Percentiles rank a stretch among this genome's conserved stretches.
These are phyloP conservation scores for Middelhovenomyces tepae DNA, from an alignment of 805 yeast species.

Conservation along the genomic window DNA sequence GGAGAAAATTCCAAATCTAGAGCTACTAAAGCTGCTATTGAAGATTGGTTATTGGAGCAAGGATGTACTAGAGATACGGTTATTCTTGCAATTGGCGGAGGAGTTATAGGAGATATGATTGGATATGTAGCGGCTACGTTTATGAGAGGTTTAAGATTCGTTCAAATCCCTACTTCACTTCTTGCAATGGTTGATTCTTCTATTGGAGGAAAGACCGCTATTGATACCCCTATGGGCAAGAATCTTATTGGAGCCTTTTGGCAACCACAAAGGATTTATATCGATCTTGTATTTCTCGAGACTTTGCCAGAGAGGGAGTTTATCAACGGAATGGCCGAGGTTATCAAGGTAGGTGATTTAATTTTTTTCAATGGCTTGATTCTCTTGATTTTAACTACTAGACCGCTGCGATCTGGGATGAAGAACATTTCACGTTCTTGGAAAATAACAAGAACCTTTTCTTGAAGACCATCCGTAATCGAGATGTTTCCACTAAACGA, in stretches of 20 bases:
- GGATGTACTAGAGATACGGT: conserved; percentile 97
- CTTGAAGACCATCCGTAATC: conserved; percentile 51
- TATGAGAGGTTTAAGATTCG: conserved; percentile 94
- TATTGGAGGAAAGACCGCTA: conserved; percentile 97
- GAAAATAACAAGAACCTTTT: conserved; percentile 68
- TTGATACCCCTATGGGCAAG: conserved; percentile 93
- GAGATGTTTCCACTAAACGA: conserved; percentile 32
- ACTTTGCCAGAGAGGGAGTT: conserved; percentile 90
- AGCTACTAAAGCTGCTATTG: conserved; percentile 83
- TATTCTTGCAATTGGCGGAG: conserved; percentile 93
- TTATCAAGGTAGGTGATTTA: conserved; percentile 46
- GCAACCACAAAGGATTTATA: conserved; percentile 87
- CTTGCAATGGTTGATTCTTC: conserved; percentile 97
- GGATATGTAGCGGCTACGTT: conserved; percentile 99
- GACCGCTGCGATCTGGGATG: conserved; percentile 98
- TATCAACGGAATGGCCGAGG: conserved; percentile 97
- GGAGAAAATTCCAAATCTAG: conserved; percentile 90
- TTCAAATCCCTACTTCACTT: conserved; percentile 89
- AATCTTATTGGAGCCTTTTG: conserved; percentile 95
- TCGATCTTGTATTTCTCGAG: conserved; percentile 77
- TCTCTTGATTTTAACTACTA: conserved; percentile 6
- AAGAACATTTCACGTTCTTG: conserved; percentile 72
- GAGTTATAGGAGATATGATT: conserved; percentile 98
- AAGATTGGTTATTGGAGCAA: conserved; percentile 70
- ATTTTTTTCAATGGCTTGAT: not conserved